phyloP scores from a whole-genome alignment of 805 yeast genomes.

The Millerozyma miso region DNA sequence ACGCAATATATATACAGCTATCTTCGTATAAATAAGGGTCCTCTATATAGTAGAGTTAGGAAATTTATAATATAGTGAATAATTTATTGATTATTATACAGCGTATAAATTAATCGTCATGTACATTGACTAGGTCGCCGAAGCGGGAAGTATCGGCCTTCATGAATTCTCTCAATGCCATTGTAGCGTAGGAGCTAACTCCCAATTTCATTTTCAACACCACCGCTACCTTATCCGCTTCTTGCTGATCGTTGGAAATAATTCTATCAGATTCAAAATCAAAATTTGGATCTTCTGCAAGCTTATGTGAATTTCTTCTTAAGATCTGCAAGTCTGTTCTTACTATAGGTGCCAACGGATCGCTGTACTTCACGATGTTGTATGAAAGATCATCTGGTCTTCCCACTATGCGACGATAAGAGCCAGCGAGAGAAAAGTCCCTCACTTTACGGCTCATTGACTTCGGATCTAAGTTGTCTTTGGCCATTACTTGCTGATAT shows the following conservation, averaged over 20 bases:
- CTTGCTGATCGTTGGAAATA: constrained; percentile 28
- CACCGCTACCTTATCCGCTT: constrained; percentile 55
- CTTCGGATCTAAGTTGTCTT: constrained; percentile 79
- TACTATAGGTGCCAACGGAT: constrained; percentile 66
- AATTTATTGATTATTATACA: too few species aligned
- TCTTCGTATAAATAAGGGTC: too few species aligned
- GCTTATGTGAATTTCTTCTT: constrained; percentile 14
- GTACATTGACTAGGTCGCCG: constrained; percentile 8
- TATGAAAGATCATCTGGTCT: constrained; percentile 64
- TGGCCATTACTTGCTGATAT: constrained; percentile 69
- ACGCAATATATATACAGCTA: too few species aligned
- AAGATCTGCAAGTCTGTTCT: constrained; percentile 67
- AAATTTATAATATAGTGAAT: too few species aligned
- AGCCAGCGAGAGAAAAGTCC: constrained; percentile 90
- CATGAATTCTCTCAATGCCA: constrained; percentile 92
- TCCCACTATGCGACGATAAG: constrained; percentile 71
- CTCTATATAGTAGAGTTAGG: too few species aligned
- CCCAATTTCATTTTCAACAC: constrained; percentile 74
- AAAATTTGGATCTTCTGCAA: constrained; percentile 12
- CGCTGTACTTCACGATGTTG: constrained; percentile 55
- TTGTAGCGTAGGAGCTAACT: constrained; percentile 91
- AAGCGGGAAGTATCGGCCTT: constrained; percentile 60
- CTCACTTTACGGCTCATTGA: constrained; percentile 79
- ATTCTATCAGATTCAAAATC: constrained; percentile 14
- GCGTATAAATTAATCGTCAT: not conserved